Evolutionary conservation across 768 basidiomycete species (phyloP).

Genomic region (Tulasnella sp.): DNA sequence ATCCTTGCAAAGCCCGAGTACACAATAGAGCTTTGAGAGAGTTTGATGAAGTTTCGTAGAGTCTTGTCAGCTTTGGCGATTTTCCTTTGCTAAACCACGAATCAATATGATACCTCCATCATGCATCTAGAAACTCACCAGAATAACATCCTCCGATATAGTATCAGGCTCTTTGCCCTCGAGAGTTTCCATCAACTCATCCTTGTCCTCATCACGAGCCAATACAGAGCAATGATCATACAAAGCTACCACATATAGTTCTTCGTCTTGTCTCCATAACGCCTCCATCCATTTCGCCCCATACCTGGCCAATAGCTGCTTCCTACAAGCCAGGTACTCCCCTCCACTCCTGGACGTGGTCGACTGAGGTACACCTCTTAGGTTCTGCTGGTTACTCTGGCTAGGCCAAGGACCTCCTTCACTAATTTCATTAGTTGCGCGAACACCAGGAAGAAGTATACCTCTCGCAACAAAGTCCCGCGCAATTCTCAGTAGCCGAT

Average conservation of each 20-base stretch:
- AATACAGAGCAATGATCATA: constrained; percentile 43
- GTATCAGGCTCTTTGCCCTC: constrained; percentile 1
- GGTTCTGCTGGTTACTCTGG: constrained; percentile 42
- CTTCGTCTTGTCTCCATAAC: constrained; percentile 48
- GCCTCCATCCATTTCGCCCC: constrained; percentile 55
- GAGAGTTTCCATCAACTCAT: not conserved
- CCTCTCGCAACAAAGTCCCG: constrained; percentile 52
- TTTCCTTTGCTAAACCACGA: not conserved
- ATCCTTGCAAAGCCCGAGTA: constrained; percentile 48
- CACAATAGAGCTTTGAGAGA: constrained; percentile 40
- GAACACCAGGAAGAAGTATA: constrained; percentile 50
- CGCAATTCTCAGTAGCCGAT: constrained; percentile 50
- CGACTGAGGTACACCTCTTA: not conserved
- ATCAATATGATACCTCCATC: not conserved
- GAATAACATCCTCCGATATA: not conserved
- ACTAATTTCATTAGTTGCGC: constrained; percentile 31
- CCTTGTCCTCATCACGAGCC: constrained; percentile 23
- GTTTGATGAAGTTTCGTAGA: constrained; percentile 40
- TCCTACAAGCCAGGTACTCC: constrained; percentile 52
- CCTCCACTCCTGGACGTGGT: constrained; percentile 33
- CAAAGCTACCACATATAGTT: constrained; percentile 38
- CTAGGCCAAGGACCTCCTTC: too few species aligned
- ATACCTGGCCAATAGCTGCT: constrained; percentile 41
- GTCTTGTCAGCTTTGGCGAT: constrained; percentile 29
- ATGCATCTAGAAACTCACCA: not conserved